Percentiles rank a stretch among this genome's conserved stretches.
Conservation (phyloP, 2,329 filamentous ascomycete genomes). For the Botrytis deweyae region DNA sequence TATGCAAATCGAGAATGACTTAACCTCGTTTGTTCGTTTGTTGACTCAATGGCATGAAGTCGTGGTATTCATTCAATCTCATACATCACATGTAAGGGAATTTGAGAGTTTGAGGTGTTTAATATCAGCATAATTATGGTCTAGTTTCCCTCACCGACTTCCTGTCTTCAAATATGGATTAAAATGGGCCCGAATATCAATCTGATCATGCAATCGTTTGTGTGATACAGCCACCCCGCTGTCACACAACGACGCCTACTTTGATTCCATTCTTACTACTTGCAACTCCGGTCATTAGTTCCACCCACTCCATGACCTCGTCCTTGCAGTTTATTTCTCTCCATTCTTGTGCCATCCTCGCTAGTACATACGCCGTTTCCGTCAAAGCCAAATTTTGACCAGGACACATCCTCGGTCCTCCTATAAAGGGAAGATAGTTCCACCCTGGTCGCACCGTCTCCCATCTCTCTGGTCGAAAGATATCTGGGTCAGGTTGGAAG, state of each 20-base stretch:
- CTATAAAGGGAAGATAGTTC: neutral
- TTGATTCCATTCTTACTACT: neutral
- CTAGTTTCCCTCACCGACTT: neutral
- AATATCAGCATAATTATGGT: neutral
- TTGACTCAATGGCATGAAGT: neutral
- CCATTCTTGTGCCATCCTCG: conserved; percentile 3
- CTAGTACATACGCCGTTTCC: neutral
- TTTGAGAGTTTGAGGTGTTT: neutral
- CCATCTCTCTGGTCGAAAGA: neutral
- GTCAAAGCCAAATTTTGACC: neutral
- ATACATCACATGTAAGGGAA: neutral
- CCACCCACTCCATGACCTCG: neutral
- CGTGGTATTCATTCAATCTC: neutral
- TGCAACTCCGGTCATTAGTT: neutral
- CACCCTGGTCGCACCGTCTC: neutral
- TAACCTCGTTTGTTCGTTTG: no score
- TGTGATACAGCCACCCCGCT: neutral
- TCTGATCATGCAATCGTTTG: neutral
- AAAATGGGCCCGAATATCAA: neutral
- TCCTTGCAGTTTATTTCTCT: neutral
- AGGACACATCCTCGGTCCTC: neutral
- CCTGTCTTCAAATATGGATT: neutral
- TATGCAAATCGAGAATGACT: no score
- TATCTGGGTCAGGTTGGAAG: neutral
- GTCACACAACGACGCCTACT: neutral